These are phyloP conservation scores for Xylaria palmicola DNA, from an alignment of 495 filamentous ascomycete genomes.

Conservation along the genomic window DNA sequence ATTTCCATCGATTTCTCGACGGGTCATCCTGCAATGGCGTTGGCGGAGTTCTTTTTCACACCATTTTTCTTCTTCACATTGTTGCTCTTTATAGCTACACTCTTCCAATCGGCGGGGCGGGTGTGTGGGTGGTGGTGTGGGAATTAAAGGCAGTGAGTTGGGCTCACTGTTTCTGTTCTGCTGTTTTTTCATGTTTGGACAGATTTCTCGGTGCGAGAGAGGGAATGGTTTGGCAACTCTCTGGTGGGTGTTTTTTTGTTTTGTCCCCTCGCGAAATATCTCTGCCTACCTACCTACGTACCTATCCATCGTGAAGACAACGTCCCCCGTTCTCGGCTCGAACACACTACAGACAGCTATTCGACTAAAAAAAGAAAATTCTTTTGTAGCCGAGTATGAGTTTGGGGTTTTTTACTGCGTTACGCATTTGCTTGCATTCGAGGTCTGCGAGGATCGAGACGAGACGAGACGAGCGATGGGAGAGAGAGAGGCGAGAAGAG, in stretches of 20 bases:
- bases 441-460: no score
- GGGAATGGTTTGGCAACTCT: not conserved
- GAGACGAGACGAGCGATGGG: not conserved
- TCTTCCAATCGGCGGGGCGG: not conserved
- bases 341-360: no score
- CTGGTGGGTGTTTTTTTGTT: not conserved
- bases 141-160: not conserved
- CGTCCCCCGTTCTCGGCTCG: no score
- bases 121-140: not conserved
- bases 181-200: not conserved
- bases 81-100: constrained; percentile 9
- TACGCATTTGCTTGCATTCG: no score
- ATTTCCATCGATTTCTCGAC: constrained; percentile 17
- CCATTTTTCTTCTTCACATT: not conserved
- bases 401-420: no score
- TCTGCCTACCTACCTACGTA: no score
- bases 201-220: not conserved
- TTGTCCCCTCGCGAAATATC: no score
- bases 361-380: no score
- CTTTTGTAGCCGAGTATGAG: no score
- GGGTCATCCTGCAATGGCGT: constrained; percentile 19
- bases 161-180: constrained; percentile 1
- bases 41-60: constrained; percentile 14
- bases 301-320: no score
- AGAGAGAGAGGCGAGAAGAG: no score